Percentiles rank a stretch among this genome's conserved stretches.
These are phyloP conservation scores for Leccinellum luteum DNA, from an alignment of 768 basidiomycete species.

Conservation along the genomic window DNA sequence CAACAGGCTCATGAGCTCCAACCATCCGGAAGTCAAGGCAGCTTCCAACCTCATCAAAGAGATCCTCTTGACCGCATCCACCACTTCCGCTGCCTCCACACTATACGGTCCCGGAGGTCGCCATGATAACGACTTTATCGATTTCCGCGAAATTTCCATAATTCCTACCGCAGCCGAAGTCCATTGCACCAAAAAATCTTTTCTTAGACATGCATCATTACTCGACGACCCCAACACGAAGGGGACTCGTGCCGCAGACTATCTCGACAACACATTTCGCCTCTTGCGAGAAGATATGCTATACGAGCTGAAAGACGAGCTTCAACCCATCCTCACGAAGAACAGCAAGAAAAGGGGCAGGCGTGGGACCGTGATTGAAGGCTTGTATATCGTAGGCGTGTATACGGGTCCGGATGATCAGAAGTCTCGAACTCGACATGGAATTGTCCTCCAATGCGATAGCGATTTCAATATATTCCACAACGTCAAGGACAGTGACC, in stretches of 20 bases:
- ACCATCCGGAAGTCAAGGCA: conserved; percentile 22
- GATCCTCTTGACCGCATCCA: conserved; percentile 30
- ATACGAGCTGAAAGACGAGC: conserved; percentile 53
- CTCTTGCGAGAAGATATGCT: conserved; percentile 64
- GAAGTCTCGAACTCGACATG: conserved; percentile 38
- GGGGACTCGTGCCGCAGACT: conserved; percentile 39
- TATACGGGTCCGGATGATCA: conserved; percentile 29
- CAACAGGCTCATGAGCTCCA: conserved; percentile 24
- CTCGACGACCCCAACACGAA: conserved; percentile 43
- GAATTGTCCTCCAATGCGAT: conserved; percentile 37
- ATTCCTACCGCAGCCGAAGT: conserved; percentile 63
- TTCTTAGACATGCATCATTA: conserved; percentile 43
- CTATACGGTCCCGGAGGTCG: conserved; percentile 53
- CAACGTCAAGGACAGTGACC: conserved; percentile 34
- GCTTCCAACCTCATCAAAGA: conserved; percentile 41
- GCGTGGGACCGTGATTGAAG: conserved; percentile 39
- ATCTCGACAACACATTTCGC: conserved; percentile 68
- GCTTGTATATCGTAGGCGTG: conserved; percentile 36
- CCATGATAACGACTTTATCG: conserved; percentile 65
- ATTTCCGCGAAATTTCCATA: conserved; percentile 62
- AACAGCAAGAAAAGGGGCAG: conserved; percentile 35
- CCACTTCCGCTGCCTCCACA: conserved; percentile 16
- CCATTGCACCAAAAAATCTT: conserved; percentile 41
- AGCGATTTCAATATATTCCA: conserved; percentile 39
- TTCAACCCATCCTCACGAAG: conserved; percentile 40